Base-by-base conservation (phyloP, 495 filamentous ascomycete genomes). In the Podospora bellae-mahoneyi region DNA sequence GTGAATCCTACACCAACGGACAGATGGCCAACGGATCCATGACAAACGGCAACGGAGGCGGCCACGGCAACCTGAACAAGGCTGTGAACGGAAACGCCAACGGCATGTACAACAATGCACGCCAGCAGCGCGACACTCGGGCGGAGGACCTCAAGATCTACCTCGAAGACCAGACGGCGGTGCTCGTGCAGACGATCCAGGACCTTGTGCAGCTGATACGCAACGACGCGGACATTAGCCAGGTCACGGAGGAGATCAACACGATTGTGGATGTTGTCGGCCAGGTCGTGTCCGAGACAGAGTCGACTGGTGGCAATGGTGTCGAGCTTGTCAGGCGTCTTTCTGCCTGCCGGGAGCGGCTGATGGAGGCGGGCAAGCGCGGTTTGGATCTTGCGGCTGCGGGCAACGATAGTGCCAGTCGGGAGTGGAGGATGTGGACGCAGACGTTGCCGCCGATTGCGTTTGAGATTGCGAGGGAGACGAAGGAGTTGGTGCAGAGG, bases 381-480 rank as follows among this genome's bases (percentile, higher is more conserved):
- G 89, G 88, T 67, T 80, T 87, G 66, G 80, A 84, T 1, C 81
- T 88, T 1, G 81, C 81, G 9, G 81, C 79, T 20, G 77, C 75
- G 39, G 82, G 80, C 34, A 73, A 79, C 6, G 80, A 79, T 28
- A 77, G 85, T 26, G 77, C 78, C 48, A 81, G 85, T 65, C 76
- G 69, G 64, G 81, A 77, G 76, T 84, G 87, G 80, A 87, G 85
- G 59, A 87, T 85, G 73, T 89, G 88, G 80, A 90, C 85, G 60
- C 88, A 88, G 74, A 89, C 84, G 60, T 80, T 93, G 58, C 91
- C 93, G 19, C 92, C 92, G 9, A 87, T 96, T 69, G 92, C 92
- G 19, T 96, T 96, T 77, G 91, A 93, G 80, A 89, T 95, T 73
- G 93, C 91, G 2, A 83, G 91, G 55, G 89, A 91, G 77, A 93